These are phyloP conservation scores for Coemansia sp. DNA, from an alignment of 192 early-diverging fungal species.

Conservation along the genomic window DNA sequence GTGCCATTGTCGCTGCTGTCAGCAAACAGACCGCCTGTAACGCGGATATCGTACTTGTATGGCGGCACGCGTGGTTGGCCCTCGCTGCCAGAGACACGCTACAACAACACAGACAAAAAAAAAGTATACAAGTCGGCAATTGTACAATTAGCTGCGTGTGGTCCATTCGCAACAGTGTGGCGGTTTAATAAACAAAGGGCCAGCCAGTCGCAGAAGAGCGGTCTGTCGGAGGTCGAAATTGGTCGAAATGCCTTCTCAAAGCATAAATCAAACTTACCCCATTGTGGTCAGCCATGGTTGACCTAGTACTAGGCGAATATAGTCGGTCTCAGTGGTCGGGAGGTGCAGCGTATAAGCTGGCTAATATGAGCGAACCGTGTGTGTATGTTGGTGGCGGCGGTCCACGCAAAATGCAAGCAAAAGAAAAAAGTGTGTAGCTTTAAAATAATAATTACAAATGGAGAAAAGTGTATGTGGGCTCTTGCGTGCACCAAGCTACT, in stretches of 20 bases:
- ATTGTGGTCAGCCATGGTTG: conserved; percentile 33
- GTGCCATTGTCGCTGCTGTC: conserved; percentile 34
- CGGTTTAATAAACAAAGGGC: not conserved
- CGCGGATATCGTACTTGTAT: conserved; percentile 59
- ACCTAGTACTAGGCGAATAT: not conserved
- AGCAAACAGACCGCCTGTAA: conserved; percentile 52
- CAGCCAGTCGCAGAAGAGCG: not conserved
- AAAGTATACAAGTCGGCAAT: not conserved
- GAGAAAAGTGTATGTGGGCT: conserved; percentile 4
- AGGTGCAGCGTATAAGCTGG: not conserved
- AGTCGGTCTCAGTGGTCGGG: not conserved
- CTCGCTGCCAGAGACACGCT: conserved; percentile 25
- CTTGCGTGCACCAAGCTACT: conserved; percentile 9
- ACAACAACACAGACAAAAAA: conserved; percentile 12
- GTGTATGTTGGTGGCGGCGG: not conserved
- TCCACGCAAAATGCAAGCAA: conserved; percentile 11
- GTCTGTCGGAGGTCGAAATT: conserved; percentile 4
- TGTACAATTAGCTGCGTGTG: not conserved
- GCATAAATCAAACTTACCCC: conserved; percentile 26
- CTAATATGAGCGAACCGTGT: not conserved
- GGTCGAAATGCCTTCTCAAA: not conserved
- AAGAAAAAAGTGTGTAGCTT: conserved; percentile 4
- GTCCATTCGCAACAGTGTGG: not conserved
- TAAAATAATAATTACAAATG: conserved; percentile 18
- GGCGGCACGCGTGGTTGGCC: conserved; percentile 31